Percentiles rank a stretch among this genome's conserved stretches.
These are phyloP conservation scores for Penicillium odoratum DNA, from an alignment of 495 filamentous ascomycete species.

Conservation along the genomic window DNA sequence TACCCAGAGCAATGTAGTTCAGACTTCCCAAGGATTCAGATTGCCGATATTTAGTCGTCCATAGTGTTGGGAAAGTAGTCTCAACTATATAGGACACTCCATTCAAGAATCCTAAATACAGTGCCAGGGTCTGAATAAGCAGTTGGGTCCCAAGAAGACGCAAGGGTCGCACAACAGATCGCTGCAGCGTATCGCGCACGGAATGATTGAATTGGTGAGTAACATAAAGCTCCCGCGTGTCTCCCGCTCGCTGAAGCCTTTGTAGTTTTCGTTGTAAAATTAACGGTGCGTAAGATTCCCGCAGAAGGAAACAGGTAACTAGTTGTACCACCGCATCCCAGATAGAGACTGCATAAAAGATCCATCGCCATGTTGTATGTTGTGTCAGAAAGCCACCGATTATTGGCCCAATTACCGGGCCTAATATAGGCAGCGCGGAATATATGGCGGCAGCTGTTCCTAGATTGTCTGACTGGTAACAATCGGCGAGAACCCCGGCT, in stretches of 20 bases:
- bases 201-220: not conserved
- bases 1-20: constrained; percentile 66
- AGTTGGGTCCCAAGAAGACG: not conserved
- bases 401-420: not conserved
- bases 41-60: constrained; percentile 58
- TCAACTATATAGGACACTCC: constrained; percentile 72
- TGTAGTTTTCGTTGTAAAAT: not conserved
- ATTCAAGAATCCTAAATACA: constrained; percentile 68
- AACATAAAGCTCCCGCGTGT: not conserved
- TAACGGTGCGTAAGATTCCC: not conserved
- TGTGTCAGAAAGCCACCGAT: constrained; percentile 1
- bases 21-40: constrained; percentile 60
- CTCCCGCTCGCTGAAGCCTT: not conserved
- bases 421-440: not conserved
- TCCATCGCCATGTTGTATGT: constrained; percentile 3
- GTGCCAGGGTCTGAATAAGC: constrained; percentile 55
- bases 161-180: not conserved
- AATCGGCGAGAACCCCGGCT: not conserved
- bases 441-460: not conserved
- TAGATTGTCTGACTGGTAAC: not conserved
- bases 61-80: constrained; percentile 65
- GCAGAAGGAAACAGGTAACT: not conserved
- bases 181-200: not conserved
- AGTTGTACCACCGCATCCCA: constrained; percentile 44
- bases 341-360: constrained; percentile 49